Evolutionary conservation across 345 rosid species (phyloP).

Genomic region (Kernera saxatilis): DNA sequence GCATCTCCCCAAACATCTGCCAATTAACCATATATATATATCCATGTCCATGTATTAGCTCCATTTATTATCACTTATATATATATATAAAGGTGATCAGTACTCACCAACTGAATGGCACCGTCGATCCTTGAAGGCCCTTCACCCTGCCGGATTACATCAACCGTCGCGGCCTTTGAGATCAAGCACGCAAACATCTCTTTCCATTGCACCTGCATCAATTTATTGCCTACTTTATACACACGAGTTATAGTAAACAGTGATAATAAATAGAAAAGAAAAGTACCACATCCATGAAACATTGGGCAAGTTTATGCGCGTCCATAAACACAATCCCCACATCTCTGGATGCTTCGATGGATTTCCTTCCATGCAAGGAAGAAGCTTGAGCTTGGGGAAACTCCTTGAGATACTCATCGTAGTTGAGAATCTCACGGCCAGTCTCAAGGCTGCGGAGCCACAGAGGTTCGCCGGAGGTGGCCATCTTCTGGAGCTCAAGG

Average conservation of each 20-base stretch:
- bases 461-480: constrained; percentile 62
- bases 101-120: constrained; percentile 73
- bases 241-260: background rate
- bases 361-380: constrained; percentile 43
- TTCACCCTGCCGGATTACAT: constrained; percentile 74
- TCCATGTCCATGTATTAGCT: background rate
- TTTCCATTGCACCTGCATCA: constrained; percentile 79
- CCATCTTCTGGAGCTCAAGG: constrained; percentile 85
- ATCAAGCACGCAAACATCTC: constrained; percentile 93
- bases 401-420: constrained; percentile 79
- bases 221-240: background rate
- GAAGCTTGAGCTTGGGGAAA: constrained; percentile 45
- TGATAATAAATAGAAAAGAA: background rate
- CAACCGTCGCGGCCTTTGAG: constrained; percentile 83
- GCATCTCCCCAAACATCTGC: constrained; percentile 98
- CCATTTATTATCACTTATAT: background rate
- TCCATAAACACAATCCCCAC: constrained; percentile 72
- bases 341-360: constrained; percentile 90
- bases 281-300: constrained; percentile 88
- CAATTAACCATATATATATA: constrained; percentile 34
- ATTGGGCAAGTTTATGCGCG: constrained; percentile 67
- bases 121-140: constrained; percentile 65
- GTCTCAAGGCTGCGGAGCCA: constrained; percentile 95
- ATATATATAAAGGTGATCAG: background rate
- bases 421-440: constrained; percentile 88